Percentiles rank a stretch among this genome's conserved stretches.
Evolutionary conservation across 148 eudicot genomes (phyloP).

Genomic region (Drosera capensis): DNA sequence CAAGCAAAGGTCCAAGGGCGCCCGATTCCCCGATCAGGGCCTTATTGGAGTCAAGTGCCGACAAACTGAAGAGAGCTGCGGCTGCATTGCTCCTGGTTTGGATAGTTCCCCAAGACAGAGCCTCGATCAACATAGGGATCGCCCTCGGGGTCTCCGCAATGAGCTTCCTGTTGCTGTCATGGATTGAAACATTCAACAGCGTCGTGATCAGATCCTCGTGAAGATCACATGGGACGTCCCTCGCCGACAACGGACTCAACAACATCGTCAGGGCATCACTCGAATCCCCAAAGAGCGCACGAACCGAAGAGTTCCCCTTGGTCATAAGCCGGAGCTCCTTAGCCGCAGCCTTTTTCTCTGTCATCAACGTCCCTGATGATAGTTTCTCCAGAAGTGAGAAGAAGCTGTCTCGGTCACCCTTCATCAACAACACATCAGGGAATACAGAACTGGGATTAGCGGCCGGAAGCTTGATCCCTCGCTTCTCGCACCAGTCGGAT

Average conservation of each 20-base stretch:
- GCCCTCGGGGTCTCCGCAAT: constrained; percentile 19
- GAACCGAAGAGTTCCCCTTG: constrained; percentile 20
- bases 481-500: constrained; percentile 51
- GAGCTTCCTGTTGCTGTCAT: constrained; percentile 23
- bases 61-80: constrained; percentile 82
- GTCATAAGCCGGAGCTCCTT: constrained; percentile 32
- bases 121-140: constrained; percentile 26
- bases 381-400: constrained; percentile 31
- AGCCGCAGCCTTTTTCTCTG: constrained; percentile 56
- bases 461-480: constrained; percentile 34
- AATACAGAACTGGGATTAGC: constrained; percentile 20
- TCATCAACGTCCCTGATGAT: constrained; percentile 31
- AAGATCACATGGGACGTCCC: constrained; percentile 20
- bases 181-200: constrained; percentile 24
- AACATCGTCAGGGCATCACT: constrained; percentile 22
- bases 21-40: constrained; percentile 65
- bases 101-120: constrained; percentile 49
- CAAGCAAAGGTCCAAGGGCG: constrained; percentile 54
- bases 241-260: constrained; percentile 20
- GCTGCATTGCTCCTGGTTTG: constrained; percentile 83
- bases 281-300: constrained; percentile 25
- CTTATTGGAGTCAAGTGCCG: constrained; percentile 86
- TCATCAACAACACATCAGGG: constrained; percentile 27
- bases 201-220: constrained; percentile 35
- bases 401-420: constrained; percentile 35